Conservation (phyloP, 306 rosid species). For the Sicyos edulis region DNA sequence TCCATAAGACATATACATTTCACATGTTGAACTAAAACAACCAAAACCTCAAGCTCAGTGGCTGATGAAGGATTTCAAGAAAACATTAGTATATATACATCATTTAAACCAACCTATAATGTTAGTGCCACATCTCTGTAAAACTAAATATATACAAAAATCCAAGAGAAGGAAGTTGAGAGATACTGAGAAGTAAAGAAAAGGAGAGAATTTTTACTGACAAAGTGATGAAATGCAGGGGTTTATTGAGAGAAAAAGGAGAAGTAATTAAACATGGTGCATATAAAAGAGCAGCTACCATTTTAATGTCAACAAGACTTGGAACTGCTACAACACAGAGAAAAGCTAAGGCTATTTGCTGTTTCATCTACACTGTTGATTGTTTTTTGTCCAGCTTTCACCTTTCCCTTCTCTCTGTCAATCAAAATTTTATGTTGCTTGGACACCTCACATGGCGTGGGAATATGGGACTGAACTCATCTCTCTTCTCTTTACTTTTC, state of each 20-base stretch:
- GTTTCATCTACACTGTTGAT: constrained; percentile 3
- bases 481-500: not conserved
- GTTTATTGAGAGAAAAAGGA: not conserved
- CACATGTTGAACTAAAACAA: not conserved
- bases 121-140: not conserved
- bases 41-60: not conserved
- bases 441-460: constrained; percentile 11
- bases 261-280: not conserved
- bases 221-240: not conserved
- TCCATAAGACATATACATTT: too few species aligned
- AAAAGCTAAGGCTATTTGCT: not conserved
- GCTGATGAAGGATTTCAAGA: too few species aligned
- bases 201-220: not conserved
- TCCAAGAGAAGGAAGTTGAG: not conserved
- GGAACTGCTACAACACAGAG: constrained; percentile 10
- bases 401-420: constrained; percentile 11
- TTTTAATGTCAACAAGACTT: constrained; percentile 7
- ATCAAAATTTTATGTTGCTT: constrained; percentile 10
- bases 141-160: not conserved
- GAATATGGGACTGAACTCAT: not conserved
- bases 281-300: not conserved
- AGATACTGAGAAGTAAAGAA: not conserved
- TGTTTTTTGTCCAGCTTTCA: constrained; percentile 2
- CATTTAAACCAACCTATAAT: too few species aligned
- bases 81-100: too few species aligned